Base-by-base conservation (phyloP, 805 yeast genomes). In the Kregervanrija fluxuum region DNA sequence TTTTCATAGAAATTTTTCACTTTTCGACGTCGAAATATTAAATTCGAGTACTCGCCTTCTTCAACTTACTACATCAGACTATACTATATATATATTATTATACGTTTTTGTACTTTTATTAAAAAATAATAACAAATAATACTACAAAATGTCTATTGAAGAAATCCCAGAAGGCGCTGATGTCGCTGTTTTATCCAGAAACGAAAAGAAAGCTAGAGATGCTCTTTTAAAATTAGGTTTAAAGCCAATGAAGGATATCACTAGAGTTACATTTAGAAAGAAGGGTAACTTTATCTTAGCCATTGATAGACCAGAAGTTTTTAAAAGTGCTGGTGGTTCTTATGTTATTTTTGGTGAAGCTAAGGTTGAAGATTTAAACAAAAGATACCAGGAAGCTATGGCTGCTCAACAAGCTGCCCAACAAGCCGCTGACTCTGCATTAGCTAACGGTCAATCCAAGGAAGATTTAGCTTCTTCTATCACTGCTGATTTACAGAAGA, bases 341-440 rank as follows among this genome's bases (percentile, higher is more conserved):
- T 93, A 85, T 77, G 82, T 91, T 60, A 97, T 91, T 57, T 90
- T 91, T 62, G 99, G 99, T 73, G 97, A 90, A 74, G 95, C 96
- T 66, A 86, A 88, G 79, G 85, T 86, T 58, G 97, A 91, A 70
- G 96, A 91, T 75, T 73, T 89, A 70, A 80, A 82, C 73, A 82
- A 86, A 71, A 82, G 89, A 77, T 77, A 85, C 70, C 84, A 85
- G 65, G 85, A 82, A 66, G 83, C 85, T 52, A 85, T 82, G 67
- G 85, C 85, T 63, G 86, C 86, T 54, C 85, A 82, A 69, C 80
- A 77, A 54, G 74, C 75, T 57, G 77, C 76, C 51, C 70, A 69
- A 55, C 72, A 69, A 51, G 73, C 71, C 54, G 76, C 74, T 46
- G 69, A 62, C 44, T 59, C 54, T 41, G 62, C 56, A 42, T 60